These are phyloP conservation scores for Penicillium sp. DNA, from an alignment of 2,329 filamentous ascomycete species.

Conservation along the genomic window DNA sequence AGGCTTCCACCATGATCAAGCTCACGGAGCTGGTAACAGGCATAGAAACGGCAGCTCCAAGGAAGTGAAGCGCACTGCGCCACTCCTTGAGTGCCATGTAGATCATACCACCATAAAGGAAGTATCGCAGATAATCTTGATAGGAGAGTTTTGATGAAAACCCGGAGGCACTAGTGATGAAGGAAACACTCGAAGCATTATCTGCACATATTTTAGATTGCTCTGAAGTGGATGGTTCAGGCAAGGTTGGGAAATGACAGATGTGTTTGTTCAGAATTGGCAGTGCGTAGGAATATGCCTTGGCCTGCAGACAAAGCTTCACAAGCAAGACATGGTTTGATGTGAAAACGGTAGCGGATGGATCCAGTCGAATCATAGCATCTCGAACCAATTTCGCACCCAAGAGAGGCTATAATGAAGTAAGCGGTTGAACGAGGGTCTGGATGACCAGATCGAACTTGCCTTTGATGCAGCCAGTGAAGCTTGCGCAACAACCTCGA, in stretches of 20 bases:
- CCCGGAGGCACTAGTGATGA: constrained; percentile 39
- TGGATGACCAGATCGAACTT: constrained; percentile 12
- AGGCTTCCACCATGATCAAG: constrained; percentile 81
- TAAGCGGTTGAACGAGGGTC: constrained; percentile 14
- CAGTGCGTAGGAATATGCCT: constrained; percentile 40
- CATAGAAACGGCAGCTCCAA: constrained; percentile 67
- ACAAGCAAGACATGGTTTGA: constrained; percentile 45
- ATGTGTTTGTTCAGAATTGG: constrained; percentile 45
- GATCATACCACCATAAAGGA: constrained; percentile 64
- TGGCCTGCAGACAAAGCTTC: constrained; percentile 45
- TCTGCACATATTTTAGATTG: constrained; percentile 31
- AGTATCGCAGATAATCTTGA: constrained; percentile 62
- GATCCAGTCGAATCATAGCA: constrained; percentile 48
- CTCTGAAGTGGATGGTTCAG: constrained; percentile 26
- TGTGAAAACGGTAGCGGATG: constrained; percentile 45
- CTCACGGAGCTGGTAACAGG: constrained; percentile 66
- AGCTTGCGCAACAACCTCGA: constrained; percentile 35
- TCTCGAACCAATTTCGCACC: constrained; percentile 44
- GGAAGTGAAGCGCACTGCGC: constrained; percentile 61
- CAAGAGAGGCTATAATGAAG: constrained; percentile 34
- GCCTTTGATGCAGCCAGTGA: constrained; percentile 39
- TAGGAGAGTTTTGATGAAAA: constrained; percentile 44
- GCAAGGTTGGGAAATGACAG: constrained; percentile 41
- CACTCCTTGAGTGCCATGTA: constrained; percentile 64
- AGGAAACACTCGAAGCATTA: constrained; percentile 33